phyloP scores from a whole-genome alignment of 805 yeast species.

The Ogataea angusta region DNA sequence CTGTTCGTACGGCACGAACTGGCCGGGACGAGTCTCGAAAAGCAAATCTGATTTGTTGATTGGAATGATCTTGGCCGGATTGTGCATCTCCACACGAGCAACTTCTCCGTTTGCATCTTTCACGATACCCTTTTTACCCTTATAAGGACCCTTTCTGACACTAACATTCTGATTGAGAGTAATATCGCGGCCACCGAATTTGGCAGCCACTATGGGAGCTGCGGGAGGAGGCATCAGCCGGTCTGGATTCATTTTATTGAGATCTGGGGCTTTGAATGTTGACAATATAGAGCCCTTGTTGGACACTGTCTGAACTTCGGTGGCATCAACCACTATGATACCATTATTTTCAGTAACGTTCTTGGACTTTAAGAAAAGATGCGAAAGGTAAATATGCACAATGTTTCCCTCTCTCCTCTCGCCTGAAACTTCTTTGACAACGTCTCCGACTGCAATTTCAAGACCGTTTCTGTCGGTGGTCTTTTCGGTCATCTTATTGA shows the following conservation, averaged over 20 bases:
- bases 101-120: conserved; percentile 89
- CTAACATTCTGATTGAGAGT: conserved; percentile 81
- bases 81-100: conserved; percentile 92
- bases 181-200: conserved; percentile 72
- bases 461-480: conserved; percentile 85
- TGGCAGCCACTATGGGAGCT: conserved; percentile 46
- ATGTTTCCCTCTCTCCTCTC: conserved; percentile 88
- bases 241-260: conserved; percentile 86
- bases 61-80: conserved; percentile 83
- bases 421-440: conserved; percentile 80
- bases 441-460: conserved; percentile 85
- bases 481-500: conserved; percentile 64
- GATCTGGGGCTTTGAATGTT: conserved; percentile 55
- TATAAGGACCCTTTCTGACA: conserved; percentile 87
- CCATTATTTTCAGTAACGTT: conserved; percentile 83
- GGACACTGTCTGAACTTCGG: conserved; percentile 77
- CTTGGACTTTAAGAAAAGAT: conserved; percentile 76
- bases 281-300: conserved; percentile 71
- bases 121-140: conserved; percentile 91
- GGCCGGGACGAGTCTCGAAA: conserved; percentile 65
- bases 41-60: conserved; percentile 76
- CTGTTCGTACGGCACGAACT: conserved; percentile 73
- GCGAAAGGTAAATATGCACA: conserved; percentile 78
- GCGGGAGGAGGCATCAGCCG: conserved; percentile 58
- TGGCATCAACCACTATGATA: conserved; percentile 76